These are phyloP conservation scores for Curvularia sp. DNA, from an alignment of 2,329 filamentous ascomycete species.

Conservation along the genomic window DNA sequence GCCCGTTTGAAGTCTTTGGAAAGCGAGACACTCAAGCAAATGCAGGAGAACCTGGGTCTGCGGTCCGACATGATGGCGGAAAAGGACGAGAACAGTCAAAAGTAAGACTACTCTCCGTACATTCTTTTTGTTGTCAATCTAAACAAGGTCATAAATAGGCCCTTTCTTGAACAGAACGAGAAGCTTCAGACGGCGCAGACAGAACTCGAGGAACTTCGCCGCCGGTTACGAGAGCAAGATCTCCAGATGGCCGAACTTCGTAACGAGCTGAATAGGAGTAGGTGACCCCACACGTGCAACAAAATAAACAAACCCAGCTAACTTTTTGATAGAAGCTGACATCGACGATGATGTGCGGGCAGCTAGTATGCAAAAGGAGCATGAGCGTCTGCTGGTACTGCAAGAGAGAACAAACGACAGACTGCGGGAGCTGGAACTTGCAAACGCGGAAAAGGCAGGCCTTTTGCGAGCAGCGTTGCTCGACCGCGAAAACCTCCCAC, in stretches of 20 bases:
- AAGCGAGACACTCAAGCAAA: constrained; percentile 52
- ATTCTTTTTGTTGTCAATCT: neutral
- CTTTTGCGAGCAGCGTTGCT: constrained; percentile 45
- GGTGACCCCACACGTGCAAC: neutral
- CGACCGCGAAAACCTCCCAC: constrained; percentile 43
- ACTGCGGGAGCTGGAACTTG: constrained; percentile 45
- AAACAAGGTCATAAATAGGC: constrained; percentile 23
- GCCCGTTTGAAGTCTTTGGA: constrained; percentile 50
- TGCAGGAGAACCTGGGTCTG: constrained; percentile 52
- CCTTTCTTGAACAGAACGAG: constrained; percentile 51
- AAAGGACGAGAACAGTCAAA: constrained; percentile 47
- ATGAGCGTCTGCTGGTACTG: constrained; percentile 46
- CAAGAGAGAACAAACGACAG: constrained; percentile 47
- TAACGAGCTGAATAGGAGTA: constrained; percentile 48
- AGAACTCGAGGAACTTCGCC: constrained; percentile 47
- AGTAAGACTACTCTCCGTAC: constrained; percentile 22
- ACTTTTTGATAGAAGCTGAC: constrained; percentile 35
- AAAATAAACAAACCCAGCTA: constrained; percentile 2
- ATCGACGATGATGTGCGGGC: constrained; percentile 41
- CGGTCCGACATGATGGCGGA: constrained; percentile 49
- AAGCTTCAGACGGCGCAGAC: constrained; percentile 47
- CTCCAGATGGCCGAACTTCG: constrained; percentile 47
- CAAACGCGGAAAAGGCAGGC: constrained; percentile 47
- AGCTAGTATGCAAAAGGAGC: constrained; percentile 43
- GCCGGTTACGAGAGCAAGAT: constrained; percentile 46